phyloP scores from a whole-genome alignment of 352 stramenopile species.

The Phytophthora europaea region DNA sequence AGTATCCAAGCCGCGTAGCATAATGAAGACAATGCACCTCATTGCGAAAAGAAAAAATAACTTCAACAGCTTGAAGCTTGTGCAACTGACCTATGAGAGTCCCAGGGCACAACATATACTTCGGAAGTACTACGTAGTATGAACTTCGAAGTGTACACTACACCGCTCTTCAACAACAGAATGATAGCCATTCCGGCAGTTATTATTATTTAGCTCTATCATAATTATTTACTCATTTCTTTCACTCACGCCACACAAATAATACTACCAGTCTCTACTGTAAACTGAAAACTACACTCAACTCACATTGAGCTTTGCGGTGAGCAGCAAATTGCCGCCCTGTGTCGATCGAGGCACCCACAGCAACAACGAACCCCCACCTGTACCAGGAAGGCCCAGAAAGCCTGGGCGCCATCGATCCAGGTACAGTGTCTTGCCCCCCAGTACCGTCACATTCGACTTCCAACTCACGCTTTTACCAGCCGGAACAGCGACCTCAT shows the following conservation, averaged over 20 bases:
- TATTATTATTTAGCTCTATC: slow-evolving; percentile 9
- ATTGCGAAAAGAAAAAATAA: no score
- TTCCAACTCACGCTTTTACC: slow-evolving; percentile 47
- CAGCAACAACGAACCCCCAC: slow-evolving; percentile 48
- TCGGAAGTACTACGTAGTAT: no score
- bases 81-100: no score
- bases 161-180: no score
- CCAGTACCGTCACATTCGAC: slow-evolving; percentile 39
- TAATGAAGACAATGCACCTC: no score
- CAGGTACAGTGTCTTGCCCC: slow-evolving; percentile 53
- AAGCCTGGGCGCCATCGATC: slow-evolving; percentile 53
- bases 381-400: slow-evolving; percentile 40
- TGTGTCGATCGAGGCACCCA: slow-evolving; percentile 43
- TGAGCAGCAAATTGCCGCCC: slow-evolving; percentile 37
- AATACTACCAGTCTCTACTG: slow-evolving; percentile 13
- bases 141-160: no score
- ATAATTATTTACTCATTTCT: slow-evolving; percentile 10
- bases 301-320: slow-evolving; percentile 40
- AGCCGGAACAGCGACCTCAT: slow-evolving; percentile 37
- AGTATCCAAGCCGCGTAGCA: no score
- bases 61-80: no score
- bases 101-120: no score
- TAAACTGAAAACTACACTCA: slow-evolving; percentile 18
- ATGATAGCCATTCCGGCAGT: no score
- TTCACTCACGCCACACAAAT: not conserved